Evolutionary conservation across 2,329 filamentous ascomycete genomes (phyloP), one percentile per base, ranked within the genome.

Genomic region (Neonectria magnoliae): DNA sequence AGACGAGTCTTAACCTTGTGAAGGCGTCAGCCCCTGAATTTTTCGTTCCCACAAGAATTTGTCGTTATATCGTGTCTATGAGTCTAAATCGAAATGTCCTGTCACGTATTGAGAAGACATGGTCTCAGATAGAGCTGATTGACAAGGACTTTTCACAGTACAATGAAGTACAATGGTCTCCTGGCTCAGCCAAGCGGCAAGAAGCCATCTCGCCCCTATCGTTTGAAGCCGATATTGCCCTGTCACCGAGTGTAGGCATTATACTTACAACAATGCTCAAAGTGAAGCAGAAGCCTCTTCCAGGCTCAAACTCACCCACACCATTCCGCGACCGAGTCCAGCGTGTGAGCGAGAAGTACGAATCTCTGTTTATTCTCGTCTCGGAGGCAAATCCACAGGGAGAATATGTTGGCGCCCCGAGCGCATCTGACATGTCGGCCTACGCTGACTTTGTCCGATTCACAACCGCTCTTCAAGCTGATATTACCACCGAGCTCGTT

Each of bases 221-320:
- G 1, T 79, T 81, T 6, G 91, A 93, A 75, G 90, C 92, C 3
- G 94, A 97, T 71, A 78, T 97, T 3, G 86, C 91, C 1, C 71
- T 94, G 5, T 92, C 92, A 0, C 88, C 92, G 0, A 83, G 82
- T 0, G 88, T 86, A 0, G 93, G 92, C 0, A 80, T 97, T 3
- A 77, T 97, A 1, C 74, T 92, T 20, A 92, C 92, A 1, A 92
- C 87, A 0, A 80, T 94, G 5, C 87, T 94, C 65, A 88, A 90
- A 68, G 83, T 91, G 27, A 91, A 90, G 47, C 94, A 97, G 72
- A 87, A 84, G 52, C 83, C 90, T 3, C 81, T 94, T 0, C 92
- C 93, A 0, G 76, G 78, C 1, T 76, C 76, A 6, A 81, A 77
- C 9, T 66, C 72, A 0, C 76, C 79, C 38, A 80, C 82, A 3